Evolutionary conservation across 75 land plant species (phyloP).

Genomic region (Sequoia sempervirens): DNA sequence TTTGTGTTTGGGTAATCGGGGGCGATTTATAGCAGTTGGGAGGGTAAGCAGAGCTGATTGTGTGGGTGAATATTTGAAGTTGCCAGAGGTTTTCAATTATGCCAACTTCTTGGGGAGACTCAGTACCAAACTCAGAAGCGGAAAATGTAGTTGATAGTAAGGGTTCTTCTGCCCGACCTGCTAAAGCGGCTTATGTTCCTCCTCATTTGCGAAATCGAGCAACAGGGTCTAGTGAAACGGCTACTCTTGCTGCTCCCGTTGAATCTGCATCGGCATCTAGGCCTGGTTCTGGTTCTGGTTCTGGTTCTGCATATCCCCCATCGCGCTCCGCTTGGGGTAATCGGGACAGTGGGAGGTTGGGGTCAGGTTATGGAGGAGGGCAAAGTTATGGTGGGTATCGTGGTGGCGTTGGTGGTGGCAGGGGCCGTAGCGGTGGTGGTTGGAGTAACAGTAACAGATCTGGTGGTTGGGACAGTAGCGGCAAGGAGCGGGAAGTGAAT

Average conservation of each 20-base stretch:
- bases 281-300: conserved; percentile 10
- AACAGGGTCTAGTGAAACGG: conserved; percentile 9
- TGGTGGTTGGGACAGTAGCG: conserved; percentile 31
- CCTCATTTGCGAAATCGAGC: conserved; percentile 74
- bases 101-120: conserved; percentile 80
- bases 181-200: conserved; percentile 63
- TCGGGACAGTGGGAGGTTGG: conserved; percentile 1
- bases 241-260: conserved; percentile 4
- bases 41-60: background rate
- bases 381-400: conserved; percentile 19
- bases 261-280: background rate
- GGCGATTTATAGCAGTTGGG: background rate
- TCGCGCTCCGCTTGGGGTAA: background rate
- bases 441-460: conserved; percentile 25
- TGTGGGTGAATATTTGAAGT: background rate
- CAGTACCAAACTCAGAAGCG: conserved; percentile 32
- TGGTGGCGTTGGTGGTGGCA: conserved; percentile 9
- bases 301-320: conserved; percentile 10
- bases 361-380: conserved; percentile 15
- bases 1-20: background rate
- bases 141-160: conserved; percentile 30
- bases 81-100: conserved; percentile 24
- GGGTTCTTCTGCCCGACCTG: conserved; percentile 2
- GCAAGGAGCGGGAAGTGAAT: conserved; percentile 65
- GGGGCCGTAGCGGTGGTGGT: conserved; percentile 18